Base-by-base conservation (phyloP, 2,329 filamentous ascomycete species). In the Fusarium chuoi region DNA sequence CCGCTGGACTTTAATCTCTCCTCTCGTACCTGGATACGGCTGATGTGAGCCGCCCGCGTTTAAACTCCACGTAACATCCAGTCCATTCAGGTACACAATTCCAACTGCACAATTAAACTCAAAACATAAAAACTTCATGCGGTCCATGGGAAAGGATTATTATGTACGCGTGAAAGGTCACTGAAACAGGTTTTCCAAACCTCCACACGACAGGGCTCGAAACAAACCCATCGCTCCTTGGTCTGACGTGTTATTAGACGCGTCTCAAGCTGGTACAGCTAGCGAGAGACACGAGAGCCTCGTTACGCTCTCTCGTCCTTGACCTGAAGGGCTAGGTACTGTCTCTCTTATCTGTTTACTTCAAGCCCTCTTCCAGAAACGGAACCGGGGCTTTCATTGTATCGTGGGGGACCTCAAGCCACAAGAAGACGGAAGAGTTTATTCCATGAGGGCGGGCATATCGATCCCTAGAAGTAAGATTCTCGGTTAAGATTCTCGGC, bases 21-120 rank as follows among this genome's bases (percentile, higher is more conserved):
- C 18, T 41, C 35, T 42, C 22, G 33, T 71, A 57, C 51, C 61
- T 70, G 51, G 35, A 60, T 58, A 39, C 51, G 18, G 35, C 55
- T 73, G 49, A 65, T 70, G 70, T 68, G 59, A 72, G 65, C 69
- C 63, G 30, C 42, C 60, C 56, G 70, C 70, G 70, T 71, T 70
- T 70, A 73, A 62, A 41, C 49, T 30, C 24, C 24, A 59, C 33
- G 18, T 24, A 51, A 38, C 24, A 51, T 33, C 33, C 28, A 36
- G 35, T 52, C 41, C 30, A 44, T 66, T 62, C 61, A 66, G 26
- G 35, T 30, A 52, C 54, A 46, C 22, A 45, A 57, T 46, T 51
- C 18, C 26, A 48, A 55, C 36, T 46, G 63, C 54, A 68, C 49
- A 68, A 68, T 68, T 68, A 62, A 62, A 62, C 49, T 48, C 58